phyloP scores from a whole-genome alignment of 169 alveolate species.

The Plasmodium yoelii region DNA sequence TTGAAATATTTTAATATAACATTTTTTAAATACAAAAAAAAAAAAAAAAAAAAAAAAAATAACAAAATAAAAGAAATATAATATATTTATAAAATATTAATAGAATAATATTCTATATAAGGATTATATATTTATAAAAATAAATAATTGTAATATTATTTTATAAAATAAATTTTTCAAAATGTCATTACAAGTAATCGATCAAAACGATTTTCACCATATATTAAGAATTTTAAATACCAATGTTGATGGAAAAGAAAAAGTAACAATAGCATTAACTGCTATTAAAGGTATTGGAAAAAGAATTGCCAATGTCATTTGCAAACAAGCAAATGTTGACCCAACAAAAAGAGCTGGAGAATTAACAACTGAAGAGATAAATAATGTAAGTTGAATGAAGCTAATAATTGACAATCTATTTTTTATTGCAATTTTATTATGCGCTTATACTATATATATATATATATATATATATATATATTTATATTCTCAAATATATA shows the following conservation, averaged over 20 bases:
- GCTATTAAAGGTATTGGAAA: slow-evolving; percentile 99
- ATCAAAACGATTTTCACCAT: slow-evolving; percentile 96
- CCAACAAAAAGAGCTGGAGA: slow-evolving; percentile 99
- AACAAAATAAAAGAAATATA: too few relatives aligned
- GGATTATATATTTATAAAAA: too few relatives aligned
- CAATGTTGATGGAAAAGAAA: slow-evolving; percentile 99
- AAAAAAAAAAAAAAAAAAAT: too few relatives aligned
- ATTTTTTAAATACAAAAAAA: too few relatives aligned
- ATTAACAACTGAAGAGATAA: slow-evolving; percentile 95
- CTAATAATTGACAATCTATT: background rate
- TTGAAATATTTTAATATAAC: too few relatives aligned
- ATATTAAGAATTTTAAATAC: slow-evolving; percentile 98
- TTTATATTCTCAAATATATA: background rate
- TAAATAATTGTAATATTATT: background rate
- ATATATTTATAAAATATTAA: too few relatives aligned
- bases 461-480: background rate
- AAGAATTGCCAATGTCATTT: slow-evolving; percentile 96
- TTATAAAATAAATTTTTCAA: slow-evolving; percentile 7
- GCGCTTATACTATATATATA: background rate
- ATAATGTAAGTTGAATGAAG: slow-evolving; percentile 82
- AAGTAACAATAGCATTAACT: slow-evolving; percentile 97
- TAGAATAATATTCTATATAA: too few relatives aligned
- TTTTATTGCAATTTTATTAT: background rate
- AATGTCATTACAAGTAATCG: slow-evolving; percentile 85
- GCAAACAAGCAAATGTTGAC: slow-evolving; percentile 98